Evolutionary conservation across 1,284 basidiomycete genomes (phyloP).

Genomic region (Heterobasidion parviporum): DNA sequence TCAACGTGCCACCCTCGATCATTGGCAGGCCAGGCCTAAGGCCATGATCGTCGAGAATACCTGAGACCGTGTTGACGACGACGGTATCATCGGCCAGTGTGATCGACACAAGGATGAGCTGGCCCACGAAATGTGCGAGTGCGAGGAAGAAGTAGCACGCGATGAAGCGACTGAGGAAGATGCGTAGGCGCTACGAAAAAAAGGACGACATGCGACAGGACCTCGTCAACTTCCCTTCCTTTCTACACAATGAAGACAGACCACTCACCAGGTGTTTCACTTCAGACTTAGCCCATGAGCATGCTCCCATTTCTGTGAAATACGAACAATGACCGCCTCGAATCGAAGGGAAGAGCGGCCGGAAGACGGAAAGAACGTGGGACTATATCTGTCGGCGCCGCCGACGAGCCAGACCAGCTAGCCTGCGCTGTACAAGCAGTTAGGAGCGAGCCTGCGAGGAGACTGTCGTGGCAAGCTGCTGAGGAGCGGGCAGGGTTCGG

Average conservation of each 20-base stretch:
- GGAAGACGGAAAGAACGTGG: background rate
- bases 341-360: too few species aligned
- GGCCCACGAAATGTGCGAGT: background rate
- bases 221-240: background rate
- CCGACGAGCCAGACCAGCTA: background rate
- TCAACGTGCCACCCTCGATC: background rate
- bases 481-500: too few species aligned
- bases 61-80: background rate
- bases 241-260: background rate
- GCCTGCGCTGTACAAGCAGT: background rate
- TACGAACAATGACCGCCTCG: too few species aligned
- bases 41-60: background rate
- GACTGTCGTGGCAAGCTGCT: too few species aligned
- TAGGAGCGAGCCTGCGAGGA: background rate
- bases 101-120: background rate
- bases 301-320: background rate
- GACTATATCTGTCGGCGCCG: too few species aligned
- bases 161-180: background rate
- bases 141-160: background rate
- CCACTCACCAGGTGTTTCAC: background rate
- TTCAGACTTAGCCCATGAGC: background rate
- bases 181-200: background rate
- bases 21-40: background rate
- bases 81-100: background rate
- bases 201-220: background rate